These are phyloP conservation scores for Ustilago hordei DNA, from an alignment of 1,284 basidiomycete species.

Conservation along the genomic window DNA sequence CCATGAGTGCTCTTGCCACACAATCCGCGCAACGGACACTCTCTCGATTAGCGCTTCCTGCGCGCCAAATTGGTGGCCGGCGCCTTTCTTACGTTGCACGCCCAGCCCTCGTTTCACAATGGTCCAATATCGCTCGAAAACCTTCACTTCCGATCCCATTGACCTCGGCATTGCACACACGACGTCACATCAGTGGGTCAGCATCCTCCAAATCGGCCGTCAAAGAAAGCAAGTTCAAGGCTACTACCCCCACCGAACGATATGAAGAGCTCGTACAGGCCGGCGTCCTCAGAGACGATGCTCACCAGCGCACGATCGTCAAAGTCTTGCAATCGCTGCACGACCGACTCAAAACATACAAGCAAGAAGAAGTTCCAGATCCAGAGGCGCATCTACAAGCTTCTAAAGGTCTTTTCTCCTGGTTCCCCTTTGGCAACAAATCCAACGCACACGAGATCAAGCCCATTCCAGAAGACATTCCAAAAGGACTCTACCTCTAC, in stretches of 20 bases:
- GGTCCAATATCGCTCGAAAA: not conserved
- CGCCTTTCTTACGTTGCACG: slow-evolving; percentile 18
- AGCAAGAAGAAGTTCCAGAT: slow-evolving; percentile 54
- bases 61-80: slow-evolving; percentile 28
- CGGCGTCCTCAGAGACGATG: slow-evolving; percentile 81
- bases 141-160: not conserved
- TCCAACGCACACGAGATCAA: slow-evolving; percentile 41
- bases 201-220: slow-evolving; percentile 14
- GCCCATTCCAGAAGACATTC: slow-evolving; percentile 73
- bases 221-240: slow-evolving; percentile 25
- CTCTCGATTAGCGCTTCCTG: slow-evolving; percentile 13
- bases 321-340: slow-evolving; percentile 83
- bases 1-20: slow-evolving; percentile 24
- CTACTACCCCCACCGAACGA: slow-evolving; percentile 74
- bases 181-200: slow-evolving; percentile 13
- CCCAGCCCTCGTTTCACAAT: slow-evolving; percentile 10
- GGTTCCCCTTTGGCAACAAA: slow-evolving; percentile 39
- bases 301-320: slow-evolving; percentile 86
- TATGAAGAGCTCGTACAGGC: slow-evolving; percentile 81
- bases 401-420: slow-evolving; percentile 43
- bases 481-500: slow-evolving; percentile 93
- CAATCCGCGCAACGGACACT: not conserved
- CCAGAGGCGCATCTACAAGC: slow-evolving; percentile 53
- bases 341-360: slow-evolving; percentile 78
- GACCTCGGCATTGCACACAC: not conserved